phyloP scores from a whole-genome alignment of 768 basidiomycete genomes.

The Boletus pseudopeckii region DNA sequence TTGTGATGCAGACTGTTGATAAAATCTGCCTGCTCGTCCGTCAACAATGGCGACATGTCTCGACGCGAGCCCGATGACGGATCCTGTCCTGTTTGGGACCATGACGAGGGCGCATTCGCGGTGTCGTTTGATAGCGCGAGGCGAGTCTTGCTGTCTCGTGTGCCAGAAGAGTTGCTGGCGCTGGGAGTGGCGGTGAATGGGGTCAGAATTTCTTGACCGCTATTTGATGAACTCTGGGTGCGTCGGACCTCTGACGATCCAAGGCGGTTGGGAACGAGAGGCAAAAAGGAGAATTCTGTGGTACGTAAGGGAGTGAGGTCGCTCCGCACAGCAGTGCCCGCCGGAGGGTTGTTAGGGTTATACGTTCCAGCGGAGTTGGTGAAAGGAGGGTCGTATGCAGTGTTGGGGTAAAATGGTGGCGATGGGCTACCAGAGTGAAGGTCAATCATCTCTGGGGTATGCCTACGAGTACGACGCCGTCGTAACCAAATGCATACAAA shows the following conservation, averaged over 20 bases:
- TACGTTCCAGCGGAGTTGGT: too few relatives aligned
- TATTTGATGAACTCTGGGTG: not conserved
- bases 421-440: not conserved
- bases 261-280: conserved; percentile 14
- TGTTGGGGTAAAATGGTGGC: not conserved
- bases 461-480: not conserved
- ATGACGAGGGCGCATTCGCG: not conserved
- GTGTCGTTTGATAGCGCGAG: conserved; percentile 5
- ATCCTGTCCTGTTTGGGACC: not conserved
- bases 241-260: not conserved
- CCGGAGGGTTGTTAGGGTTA: not conserved
- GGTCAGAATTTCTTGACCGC: not conserved
- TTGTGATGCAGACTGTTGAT: conserved; percentile 21
- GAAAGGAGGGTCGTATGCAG: not conserved
- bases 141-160: not conserved
- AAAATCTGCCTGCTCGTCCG: conserved; percentile 26
- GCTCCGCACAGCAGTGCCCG: not conserved
- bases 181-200: conserved; percentile 9
- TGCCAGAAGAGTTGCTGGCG: not conserved
- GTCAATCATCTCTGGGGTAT: conserved; percentile 2
- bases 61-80: not conserved
- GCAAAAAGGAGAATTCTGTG: not conserved
- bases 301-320: not conserved
- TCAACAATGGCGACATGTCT: conserved; percentile 13
- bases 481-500: conserved; percentile 11